Base-by-base conservation (phyloP, 257 asterid species). In the Solanum pinnatisectum region DNA sequence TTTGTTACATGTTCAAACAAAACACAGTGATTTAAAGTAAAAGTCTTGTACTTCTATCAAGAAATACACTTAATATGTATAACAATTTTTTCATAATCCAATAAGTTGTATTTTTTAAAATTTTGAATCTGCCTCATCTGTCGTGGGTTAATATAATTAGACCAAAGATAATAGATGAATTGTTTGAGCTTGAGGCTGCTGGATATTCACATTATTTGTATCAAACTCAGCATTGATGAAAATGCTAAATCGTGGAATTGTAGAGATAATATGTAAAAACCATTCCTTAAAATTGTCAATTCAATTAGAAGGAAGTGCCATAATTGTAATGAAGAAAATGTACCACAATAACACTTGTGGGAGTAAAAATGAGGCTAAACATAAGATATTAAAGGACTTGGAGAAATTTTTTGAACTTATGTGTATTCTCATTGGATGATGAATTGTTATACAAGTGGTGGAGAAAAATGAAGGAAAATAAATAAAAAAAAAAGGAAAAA, bases 41-140 rank as follows among this genome's bases (percentile, higher is more conserved):
- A 52, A 52, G 9, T 16, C 23, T 52, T 2, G 6, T 16, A 2
- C 60, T 52, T 0, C 1, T 52, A 52, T 7, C 8, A 16, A 52
- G 16, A 7, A 49, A 49, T 49, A 49, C 9, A 49, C 3, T 15
- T 49, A 15, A 37, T 37, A 37, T 49, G 60, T 15, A 22, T 0
- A 60, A 60, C 0, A 9, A 3, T 0, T 3, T 60, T 60, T 49
- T 49, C 1, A 15, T 49, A 49, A 49, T 49, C 1, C 1, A 15
- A 49, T 49, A 49, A 49, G 22, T 0, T 15, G 23, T 0, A 2
- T 49, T 49, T 7, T 52, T 52, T 5, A 18, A 44, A 52, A 16
- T 52, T 52, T 0, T 0, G 60, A 52, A 52, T 52, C 6, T 5
- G 22, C 1, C 2, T 49, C 16, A 49, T 37, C 3, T 35, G 0